Evolutionary conservation across 2,329 filamentous ascomycete genomes (phyloP).

Genomic region (Cladosporium sp.): DNA sequence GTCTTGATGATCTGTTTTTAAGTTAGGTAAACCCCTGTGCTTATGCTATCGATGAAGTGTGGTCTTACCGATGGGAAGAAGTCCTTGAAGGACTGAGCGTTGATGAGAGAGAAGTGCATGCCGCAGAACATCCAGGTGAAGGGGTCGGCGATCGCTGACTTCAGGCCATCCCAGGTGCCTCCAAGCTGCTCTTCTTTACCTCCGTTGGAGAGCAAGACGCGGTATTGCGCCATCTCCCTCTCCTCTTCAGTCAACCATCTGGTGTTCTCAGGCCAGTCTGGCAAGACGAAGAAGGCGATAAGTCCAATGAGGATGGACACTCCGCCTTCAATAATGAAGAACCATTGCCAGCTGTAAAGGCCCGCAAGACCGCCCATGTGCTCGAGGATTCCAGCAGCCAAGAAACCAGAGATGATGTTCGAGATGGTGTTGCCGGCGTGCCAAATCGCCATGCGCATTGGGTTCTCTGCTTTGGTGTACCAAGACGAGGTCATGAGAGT

Average conservation of each 20-base stretch:
- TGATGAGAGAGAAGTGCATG: conserved; percentile 44
- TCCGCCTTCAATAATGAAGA: conserved; percentile 55
- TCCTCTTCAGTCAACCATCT: conserved; percentile 55
- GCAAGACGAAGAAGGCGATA: conserved; percentile 56
- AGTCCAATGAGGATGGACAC: conserved; percentile 57
- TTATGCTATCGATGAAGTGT: not conserved
- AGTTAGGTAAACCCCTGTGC: not conserved
- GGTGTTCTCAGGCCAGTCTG: conserved; percentile 57
- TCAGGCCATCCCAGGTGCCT: conserved; percentile 42
- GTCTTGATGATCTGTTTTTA: conserved; percentile 60
- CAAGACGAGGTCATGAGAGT: conserved; percentile 46
- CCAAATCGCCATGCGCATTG: conserved; percentile 49
- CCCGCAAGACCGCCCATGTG: conserved; percentile 43
- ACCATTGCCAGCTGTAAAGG: conserved; percentile 33
- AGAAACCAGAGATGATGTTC: conserved; percentile 49
- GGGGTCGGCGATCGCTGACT: conserved; percentile 39
- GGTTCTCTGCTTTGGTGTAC: conserved; percentile 51
- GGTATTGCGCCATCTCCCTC: conserved; percentile 51
- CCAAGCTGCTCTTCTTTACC: conserved; percentile 42
- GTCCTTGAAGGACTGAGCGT: conserved; percentile 38
- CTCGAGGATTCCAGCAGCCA: conserved; percentile 49
- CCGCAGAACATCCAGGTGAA: conserved; percentile 46
- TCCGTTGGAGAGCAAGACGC: conserved; percentile 36
- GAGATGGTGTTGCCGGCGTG: conserved; percentile 51
- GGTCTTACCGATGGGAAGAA: conserved; percentile 36